A percentile compares a stretch with the other conserved stretches of the same genome.
These are phyloP conservation scores for Suillus tomentosus DNA, from an alignment of 768 basidiomycete genomes.

Conservation along the genomic window DNA sequence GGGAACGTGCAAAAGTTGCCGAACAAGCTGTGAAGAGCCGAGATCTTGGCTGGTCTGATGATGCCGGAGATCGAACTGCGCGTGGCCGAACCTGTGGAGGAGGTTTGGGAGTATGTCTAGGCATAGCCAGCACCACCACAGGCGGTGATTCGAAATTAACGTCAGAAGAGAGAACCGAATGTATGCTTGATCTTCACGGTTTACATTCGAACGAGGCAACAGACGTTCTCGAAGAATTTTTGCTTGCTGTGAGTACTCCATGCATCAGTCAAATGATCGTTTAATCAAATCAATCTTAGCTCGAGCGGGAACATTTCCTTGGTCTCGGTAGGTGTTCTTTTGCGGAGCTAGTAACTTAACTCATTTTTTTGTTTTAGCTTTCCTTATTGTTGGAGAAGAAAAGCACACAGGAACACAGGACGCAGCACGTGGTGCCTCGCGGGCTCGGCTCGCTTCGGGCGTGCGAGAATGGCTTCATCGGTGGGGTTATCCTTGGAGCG, in stretches of 20 bases:
- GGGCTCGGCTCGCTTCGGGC: conserved; percentile 79
- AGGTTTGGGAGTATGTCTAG: conserved; percentile 84
- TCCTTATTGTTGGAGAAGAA: conserved; percentile 91
- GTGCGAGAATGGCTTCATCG: conserved; percentile 90
- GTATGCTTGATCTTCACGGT: conserved; percentile 87
- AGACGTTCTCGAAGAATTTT: conserved; percentile 86
- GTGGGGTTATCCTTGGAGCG: conserved; percentile 97
- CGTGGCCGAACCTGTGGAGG: conserved; percentile 78
- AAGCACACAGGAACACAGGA: conserved; percentile 96
- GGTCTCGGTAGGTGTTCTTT: conserved; percentile 65
- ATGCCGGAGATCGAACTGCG: conserved; percentile 72
- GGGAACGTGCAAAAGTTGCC: conserved; percentile 74
- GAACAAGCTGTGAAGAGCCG: conserved; percentile 75
- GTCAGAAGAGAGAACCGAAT: conserved; percentile 89
- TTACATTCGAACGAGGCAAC: conserved; percentile 92
- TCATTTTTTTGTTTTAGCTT: conserved; percentile 52
- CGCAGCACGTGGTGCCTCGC: conserved; percentile 74
- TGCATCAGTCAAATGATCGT: conserved; percentile 2
- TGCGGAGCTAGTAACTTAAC: conserved; percentile 8
- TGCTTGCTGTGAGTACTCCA: conserved; percentile 70
- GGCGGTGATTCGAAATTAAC: conserved; percentile 60
- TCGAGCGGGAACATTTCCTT: conserved; percentile 86
- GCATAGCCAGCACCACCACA: conserved; percentile 66
- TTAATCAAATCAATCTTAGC: conserved; percentile 42
- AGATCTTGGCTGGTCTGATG: conserved; percentile 80